Evolutionary conservation across 2,329 filamentous ascomycete species (phyloP).

Genomic region (Ophiostoma sp.): DNA sequence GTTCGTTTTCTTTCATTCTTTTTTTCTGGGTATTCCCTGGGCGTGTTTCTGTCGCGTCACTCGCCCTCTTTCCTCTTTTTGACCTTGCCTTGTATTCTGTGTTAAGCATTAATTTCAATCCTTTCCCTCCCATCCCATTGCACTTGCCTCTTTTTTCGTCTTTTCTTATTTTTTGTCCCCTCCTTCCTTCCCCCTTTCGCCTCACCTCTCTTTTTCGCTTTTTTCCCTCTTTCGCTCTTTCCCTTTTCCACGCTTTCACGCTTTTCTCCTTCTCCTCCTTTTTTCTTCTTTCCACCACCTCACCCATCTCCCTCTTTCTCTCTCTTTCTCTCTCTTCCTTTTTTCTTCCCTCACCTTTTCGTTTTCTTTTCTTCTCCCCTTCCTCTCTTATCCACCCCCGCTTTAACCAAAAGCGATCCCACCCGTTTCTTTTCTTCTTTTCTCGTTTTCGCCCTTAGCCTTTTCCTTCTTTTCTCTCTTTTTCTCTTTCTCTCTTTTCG

Average conservation of each 20-base stretch:
- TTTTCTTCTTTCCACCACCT: not conserved
- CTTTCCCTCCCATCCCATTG: not conserved
- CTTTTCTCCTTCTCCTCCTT: not conserved
- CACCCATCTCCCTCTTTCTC: not conserved
- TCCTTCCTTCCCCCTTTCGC: not conserved
- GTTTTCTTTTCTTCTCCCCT: conserved; percentile 6
- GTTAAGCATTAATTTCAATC: not conserved
- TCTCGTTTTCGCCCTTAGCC: not conserved
- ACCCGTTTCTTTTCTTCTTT: not conserved
- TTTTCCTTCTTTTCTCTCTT: not conserved
- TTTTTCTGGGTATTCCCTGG: not conserved
- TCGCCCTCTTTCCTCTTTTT: not conserved
- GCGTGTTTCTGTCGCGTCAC: conserved; percentile 6
- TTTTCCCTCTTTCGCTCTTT: not conserved
- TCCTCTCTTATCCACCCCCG: conserved; percentile 20
- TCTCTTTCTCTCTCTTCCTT: not conserved
- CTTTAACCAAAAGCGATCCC: conserved; percentile 16
- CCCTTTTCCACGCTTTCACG: not conserved
- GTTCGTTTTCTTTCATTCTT: not conserved
- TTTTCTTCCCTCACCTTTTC: not conserved
- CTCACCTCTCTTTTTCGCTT: not conserved
- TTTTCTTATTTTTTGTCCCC: not conserved
- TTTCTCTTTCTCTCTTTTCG: not conserved
- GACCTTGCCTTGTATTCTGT: not conserved
- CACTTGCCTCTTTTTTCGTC: conserved; percentile 11